Conservation (phyloP, 257 asterid species). For the Echites panduratus region DNA sequence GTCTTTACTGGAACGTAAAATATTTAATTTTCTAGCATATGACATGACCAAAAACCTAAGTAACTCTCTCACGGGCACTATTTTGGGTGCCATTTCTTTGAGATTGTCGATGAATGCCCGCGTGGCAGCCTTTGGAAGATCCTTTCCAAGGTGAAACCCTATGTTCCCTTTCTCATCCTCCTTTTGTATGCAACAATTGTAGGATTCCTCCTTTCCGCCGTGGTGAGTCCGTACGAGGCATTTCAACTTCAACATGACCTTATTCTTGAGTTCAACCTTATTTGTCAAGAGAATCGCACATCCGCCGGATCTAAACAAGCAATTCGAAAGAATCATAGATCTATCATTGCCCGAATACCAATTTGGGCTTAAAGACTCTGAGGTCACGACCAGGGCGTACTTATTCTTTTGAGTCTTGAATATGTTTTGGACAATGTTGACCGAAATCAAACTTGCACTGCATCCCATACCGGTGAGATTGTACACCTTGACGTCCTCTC, state of each 20-base stretch:
- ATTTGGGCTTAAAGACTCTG: constrained; percentile 63
- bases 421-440: constrained; percentile 43
- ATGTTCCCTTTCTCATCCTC: constrained; percentile 57
- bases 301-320: constrained; percentile 75
- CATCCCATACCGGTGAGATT: constrained; percentile 92
- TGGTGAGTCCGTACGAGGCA: constrained; percentile 70
- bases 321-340: constrained; percentile 83
- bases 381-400: constrained; percentile 58
- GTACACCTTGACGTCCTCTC: constrained; percentile 61
- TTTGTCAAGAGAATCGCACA: constrained; percentile 66
- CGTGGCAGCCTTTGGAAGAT: constrained; percentile 73
- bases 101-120: constrained; percentile 72
- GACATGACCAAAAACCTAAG: constrained; percentile 32
- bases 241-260: constrained; percentile 54
- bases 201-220: constrained; percentile 66
- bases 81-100: constrained; percentile 56
- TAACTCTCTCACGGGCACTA: constrained; percentile 58
- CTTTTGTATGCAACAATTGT: constrained; percentile 51
- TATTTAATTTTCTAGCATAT: constrained; percentile 16
- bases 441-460: constrained; percentile 69
- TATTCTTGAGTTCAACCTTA: constrained; percentile 22
- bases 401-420: constrained; percentile 34
- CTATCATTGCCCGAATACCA: constrained; percentile 81
- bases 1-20: constrained; percentile 19
- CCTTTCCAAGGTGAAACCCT: constrained; percentile 71